Base-by-base conservation (phyloP, 352 stramenopile genomes). In the Phytophthora tentaculata region DNA sequence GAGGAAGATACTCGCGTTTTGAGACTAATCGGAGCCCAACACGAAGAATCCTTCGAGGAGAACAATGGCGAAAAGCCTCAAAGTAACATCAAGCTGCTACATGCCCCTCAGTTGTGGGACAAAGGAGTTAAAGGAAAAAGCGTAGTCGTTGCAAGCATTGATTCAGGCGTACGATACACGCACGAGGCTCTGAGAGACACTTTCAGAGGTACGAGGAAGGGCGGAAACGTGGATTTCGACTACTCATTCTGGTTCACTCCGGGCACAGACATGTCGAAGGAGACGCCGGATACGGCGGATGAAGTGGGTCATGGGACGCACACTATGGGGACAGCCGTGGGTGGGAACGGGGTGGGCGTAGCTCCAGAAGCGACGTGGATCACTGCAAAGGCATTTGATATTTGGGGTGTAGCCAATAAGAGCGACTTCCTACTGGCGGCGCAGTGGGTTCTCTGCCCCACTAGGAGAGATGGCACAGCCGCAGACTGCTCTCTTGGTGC, bases 391-490 rank as follows among this genome's bases (percentile, higher is more conserved):
- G 81, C 81, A 17, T 91, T 93, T 62, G 80, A 91, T 72, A 69
- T 83, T 20, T 75, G 76, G 50, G 84, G 81, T 0, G 79, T 81
- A 1, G 81, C 81, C 0, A 86, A 79, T 48, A 88, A 90, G 37
- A 92, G 84, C 61, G 81, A 90, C 56, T 90, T 92, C 50, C 54
- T 93, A 13, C 23, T 85, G 23, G 83, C 81, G 0, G 81, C 80
- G 12, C 83, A 93, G 61, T 93, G 81, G 82, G 81, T 90, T 1
- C 17, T 89, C 16, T 93, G 84, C 47, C 84, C 84, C 0, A 91
- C 84, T 2, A 81, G 79, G 50, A 61, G 74, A 22, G 76, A 88
- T 48, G 80, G 83, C 14, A 80, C 65, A 5, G 67, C 37, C 3
- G 64, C 61, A 13, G 70, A 93, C 50, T 93, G 84, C 47, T 77